Evolutionary conservation across 805 yeast genomes (phyloP).

Genomic region (Clavispora santaluciae): DNA sequence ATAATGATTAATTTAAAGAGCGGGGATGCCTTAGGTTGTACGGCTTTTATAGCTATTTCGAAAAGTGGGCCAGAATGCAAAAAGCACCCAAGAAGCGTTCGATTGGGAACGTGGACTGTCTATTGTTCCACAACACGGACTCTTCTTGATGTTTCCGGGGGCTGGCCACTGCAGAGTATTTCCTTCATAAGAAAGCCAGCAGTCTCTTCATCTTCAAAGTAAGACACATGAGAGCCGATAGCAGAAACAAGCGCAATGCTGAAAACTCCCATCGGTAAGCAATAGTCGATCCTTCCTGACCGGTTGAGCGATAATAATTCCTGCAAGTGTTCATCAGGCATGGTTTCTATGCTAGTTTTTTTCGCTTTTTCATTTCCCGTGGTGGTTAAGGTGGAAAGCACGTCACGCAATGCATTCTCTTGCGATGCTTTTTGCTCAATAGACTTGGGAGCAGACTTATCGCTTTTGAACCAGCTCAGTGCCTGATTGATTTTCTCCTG

Average conservation of each 20-base stretch:
- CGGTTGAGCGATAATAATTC: slow-evolving; percentile 50
- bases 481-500: slow-evolving; percentile 32
- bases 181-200: slow-evolving; percentile 74
- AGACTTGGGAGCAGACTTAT: not conserved
- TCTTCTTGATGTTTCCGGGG: not conserved
- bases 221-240: slow-evolving; percentile 81
- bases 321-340: slow-evolving; percentile 25
- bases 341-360: slow-evolving; percentile 21
- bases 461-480: slow-evolving; percentile 28
- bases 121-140: not conserved
- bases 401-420: slow-evolving; percentile 34
- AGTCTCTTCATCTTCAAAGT: slow-evolving; percentile 81
- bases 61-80: too few relatives aligned
- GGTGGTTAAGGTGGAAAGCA: slow-evolving; percentile 24
- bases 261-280: slow-evolving; percentile 69
- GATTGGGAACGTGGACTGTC: too few relatives aligned
- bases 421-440: slow-evolving; percentile 10
- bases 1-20: too few relatives aligned
- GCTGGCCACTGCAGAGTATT: slow-evolving; percentile 23
- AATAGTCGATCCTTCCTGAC: slow-evolving; percentile 77
- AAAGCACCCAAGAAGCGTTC: too few relatives aligned
- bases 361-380: slow-evolving; percentile 14
- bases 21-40: too few relatives aligned
- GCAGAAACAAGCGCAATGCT: slow-evolving; percentile 79
- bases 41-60: too few relatives aligned